Conservation (phyloP, 331 rosid genomes). For the Spiraea crenata region DNA sequence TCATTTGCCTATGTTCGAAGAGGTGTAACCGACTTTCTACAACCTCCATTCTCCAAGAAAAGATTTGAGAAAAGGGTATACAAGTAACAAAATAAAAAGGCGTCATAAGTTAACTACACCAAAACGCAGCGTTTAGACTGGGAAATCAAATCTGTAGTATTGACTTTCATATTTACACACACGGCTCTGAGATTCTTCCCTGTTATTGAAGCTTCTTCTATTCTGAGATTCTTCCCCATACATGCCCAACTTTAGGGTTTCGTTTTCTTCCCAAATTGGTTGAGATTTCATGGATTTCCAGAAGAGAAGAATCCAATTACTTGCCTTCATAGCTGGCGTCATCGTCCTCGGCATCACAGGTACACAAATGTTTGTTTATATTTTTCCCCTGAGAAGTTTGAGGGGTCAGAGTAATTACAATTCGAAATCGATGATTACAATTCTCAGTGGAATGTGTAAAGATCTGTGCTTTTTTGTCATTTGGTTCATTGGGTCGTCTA, state of each 20-base stretch:
- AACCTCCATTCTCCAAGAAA: too few relatives aligned
- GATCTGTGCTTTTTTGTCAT: background rate
- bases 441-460: background rate
- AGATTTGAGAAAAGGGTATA: too few relatives aligned
- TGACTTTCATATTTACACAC: background rate
- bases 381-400: background rate
- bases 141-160: background rate
- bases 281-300: constrained; percentile 51
- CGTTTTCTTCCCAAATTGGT: background rate
- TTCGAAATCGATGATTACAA: too few relatives aligned
- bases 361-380: constrained; percentile 13
- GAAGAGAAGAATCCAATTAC: constrained; percentile 49
- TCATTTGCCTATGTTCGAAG: too few relatives aligned
- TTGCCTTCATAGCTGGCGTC: constrained; percentile 43
- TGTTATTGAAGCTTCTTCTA: constrained; percentile 10
- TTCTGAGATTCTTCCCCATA: background rate
- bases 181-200: constrained; percentile 35
- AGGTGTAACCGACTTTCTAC: too few relatives aligned
- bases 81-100: too few relatives aligned
- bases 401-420: background rate
- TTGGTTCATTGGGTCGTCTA: background rate
- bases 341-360: constrained; percentile 76
- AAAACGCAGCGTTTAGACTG: constrained; percentile 8
- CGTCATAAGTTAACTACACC: background rate
- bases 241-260: constrained; percentile 9